Percentiles rank a stretch among this genome's conserved stretches.
Conservation (phyloP, 2,329 filamentous ascomycete genomes). For the Trichoderma harzianum region DNA sequence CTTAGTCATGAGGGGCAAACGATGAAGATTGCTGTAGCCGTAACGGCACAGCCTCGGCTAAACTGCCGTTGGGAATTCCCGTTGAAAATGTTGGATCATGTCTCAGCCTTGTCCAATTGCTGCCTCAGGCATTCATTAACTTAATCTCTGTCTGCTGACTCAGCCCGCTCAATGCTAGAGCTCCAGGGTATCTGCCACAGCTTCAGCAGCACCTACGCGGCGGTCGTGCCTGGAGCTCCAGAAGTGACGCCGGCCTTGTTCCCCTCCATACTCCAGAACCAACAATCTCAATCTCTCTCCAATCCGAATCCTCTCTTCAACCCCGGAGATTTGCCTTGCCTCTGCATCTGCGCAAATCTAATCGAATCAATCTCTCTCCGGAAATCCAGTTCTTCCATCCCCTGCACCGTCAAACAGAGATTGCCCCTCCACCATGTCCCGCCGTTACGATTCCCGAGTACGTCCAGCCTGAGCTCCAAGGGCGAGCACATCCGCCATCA, state of each 20-base stretch:
- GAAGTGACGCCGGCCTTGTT: conserved; percentile 19
- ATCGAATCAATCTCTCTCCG: not conserved
- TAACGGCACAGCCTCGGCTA: not conserved
- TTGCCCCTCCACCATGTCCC: conserved; percentile 66
- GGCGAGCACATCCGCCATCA: not conserved
- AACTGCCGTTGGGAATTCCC: not conserved
- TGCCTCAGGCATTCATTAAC: conserved; percentile 27
- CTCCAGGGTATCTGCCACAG: conserved; percentile 20
- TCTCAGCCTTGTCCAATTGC: conserved; percentile 6
- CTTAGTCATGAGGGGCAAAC: conserved; percentile 18
- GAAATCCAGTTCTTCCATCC: not conserved
- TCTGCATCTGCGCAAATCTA: not conserved
- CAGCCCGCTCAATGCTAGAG: not conserved
- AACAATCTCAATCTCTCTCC: not conserved
- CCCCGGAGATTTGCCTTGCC: not conserved
- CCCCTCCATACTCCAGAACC: not conserved
- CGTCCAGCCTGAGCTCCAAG: conserved; percentile 33
- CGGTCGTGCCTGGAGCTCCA: conserved; percentile 45
- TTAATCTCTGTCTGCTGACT: not conserved
- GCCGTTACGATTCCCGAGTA: conserved; percentile 96
- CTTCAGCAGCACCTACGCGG: conserved; percentile 27
- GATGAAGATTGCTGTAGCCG: not conserved
- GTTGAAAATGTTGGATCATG: no score
- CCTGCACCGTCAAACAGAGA: not conserved
- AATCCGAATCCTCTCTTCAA: not conserved